Evolutionary conservation across 2,329 filamentous ascomycete genomes (phyloP).

Genomic region (Hypoxylon sp.): DNA sequence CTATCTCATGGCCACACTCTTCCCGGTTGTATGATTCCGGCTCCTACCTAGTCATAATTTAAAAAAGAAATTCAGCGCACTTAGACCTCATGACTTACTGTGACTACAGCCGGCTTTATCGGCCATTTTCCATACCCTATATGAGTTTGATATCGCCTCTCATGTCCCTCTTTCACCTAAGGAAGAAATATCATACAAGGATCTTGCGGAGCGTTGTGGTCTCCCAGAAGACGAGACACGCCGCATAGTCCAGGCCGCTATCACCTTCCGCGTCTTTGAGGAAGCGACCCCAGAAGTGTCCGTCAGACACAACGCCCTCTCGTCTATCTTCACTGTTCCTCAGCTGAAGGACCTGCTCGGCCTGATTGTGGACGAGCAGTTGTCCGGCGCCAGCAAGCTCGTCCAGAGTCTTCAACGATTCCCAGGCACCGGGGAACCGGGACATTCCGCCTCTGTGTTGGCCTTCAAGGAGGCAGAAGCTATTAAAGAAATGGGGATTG

Average conservation of each 20-base stretch:
- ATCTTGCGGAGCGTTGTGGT: conserved; percentile 40
- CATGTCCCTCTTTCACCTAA: conserved; percentile 42
- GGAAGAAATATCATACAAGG: conserved; percentile 38
- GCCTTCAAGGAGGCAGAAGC: conserved; percentile 32
- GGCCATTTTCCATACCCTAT: conserved; percentile 45
- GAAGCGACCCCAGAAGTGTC: conserved; percentile 45
- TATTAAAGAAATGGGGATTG: conserved; percentile 23
- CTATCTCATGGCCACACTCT: conserved; percentile 35
- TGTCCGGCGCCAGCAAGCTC: conserved; percentile 34
- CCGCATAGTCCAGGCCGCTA: conserved; percentile 48
- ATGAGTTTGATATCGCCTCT: conserved; percentile 46
- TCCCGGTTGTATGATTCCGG: conserved; percentile 41
- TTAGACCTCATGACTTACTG: conserved; percentile 12
- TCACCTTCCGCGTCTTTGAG: conserved; percentile 50
- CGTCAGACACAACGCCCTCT: conserved; percentile 49
- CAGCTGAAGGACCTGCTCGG: conserved; percentile 42
- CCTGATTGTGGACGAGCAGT: conserved; percentile 45
- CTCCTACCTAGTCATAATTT: neutral
- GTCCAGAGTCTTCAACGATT: conserved; percentile 46
- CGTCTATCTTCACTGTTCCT: conserved; percentile 36
- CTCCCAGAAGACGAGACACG: conserved; percentile 47
- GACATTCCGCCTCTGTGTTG: conserved; percentile 47
- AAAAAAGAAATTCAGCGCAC: neutral
- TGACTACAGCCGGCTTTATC: conserved; percentile 37
- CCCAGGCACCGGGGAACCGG: conserved; percentile 49